These are phyloP conservation scores for Prunus mongolica DNA, from an alignment of 306 rosid species.

Conservation along the genomic window DNA sequence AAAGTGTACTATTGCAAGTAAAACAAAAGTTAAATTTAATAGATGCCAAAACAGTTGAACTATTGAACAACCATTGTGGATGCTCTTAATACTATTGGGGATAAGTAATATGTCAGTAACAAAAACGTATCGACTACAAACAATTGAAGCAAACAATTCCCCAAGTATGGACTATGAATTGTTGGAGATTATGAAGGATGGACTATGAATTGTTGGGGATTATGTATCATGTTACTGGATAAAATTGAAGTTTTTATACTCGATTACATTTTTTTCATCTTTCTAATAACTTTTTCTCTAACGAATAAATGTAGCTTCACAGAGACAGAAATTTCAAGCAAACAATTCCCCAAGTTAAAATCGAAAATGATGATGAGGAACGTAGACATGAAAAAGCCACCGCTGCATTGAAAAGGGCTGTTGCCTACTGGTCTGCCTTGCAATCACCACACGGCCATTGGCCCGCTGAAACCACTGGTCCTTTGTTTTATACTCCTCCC, in stretches of 20 bases:
- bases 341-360: constrained; percentile 31
- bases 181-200: no score
- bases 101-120: no score
- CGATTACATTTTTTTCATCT: no score
- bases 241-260: neutral
- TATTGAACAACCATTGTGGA: no score
- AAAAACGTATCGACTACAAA: no score
- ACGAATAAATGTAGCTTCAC: constrained; percentile 25
- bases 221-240: neutral
- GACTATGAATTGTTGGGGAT: no score
- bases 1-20: no score
- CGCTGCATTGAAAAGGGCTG: constrained; percentile 35
- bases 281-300: neutral
- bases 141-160: no score
- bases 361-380: constrained; percentile 42
- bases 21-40: no score
- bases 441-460: constrained; percentile 79
- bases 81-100: no score
- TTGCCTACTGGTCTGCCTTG: constrained; percentile 40
- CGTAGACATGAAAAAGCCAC: constrained; percentile 27
- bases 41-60: no score
- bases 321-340: constrained; percentile 55
- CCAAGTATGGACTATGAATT: no score
- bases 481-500: constrained; percentile 58
- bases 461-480: constrained; percentile 76